Evolutionary conservation across 352 stramenopile species (phyloP).

Genomic region (Globisporangium solare): DNA sequence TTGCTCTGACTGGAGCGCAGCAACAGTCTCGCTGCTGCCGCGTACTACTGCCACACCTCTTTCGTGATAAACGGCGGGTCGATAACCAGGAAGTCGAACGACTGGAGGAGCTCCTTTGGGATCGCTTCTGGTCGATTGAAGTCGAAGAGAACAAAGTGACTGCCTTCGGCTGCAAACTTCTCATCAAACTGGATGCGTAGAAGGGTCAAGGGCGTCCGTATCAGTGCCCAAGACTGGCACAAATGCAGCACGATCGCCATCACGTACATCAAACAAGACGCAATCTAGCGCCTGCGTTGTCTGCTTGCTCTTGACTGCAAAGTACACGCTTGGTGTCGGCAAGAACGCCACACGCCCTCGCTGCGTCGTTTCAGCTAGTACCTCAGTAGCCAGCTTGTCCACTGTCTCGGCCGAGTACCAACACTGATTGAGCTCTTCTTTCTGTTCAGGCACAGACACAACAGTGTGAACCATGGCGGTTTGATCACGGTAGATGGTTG

Average conservation of each 20-base stretch:
- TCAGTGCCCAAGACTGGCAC: background rate
- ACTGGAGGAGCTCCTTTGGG: constrained; percentile 35
- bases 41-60: constrained; percentile 90
- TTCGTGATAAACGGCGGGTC: constrained; percentile 94
- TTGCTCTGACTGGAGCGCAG: constrained; percentile 48
- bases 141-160: constrained; percentile 86
- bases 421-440: constrained; percentile 95
- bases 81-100: constrained; percentile 90
- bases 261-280: constrained; percentile 87
- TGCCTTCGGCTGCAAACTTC: constrained; percentile 63
- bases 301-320: constrained; percentile 63
- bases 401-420: constrained; percentile 92
- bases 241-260: background rate
- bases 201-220: too few species aligned
- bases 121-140: constrained; percentile 83
- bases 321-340: constrained; percentile 93
- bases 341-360: constrained; percentile 83
- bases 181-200: constrained; percentile 64
- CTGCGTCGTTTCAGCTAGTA: constrained; percentile 43
- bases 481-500: background rate
- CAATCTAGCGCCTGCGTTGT: constrained; percentile 30
- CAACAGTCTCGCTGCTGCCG: constrained; percentile 59
- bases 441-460: constrained; percentile 39
- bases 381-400: constrained; percentile 59
- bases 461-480: background rate